Evolutionary conservation across 164 flowering plant genomes (phyloP), one percentile per base, ranked within the genome.

Genomic region (Amborella trichopoda): DNA sequence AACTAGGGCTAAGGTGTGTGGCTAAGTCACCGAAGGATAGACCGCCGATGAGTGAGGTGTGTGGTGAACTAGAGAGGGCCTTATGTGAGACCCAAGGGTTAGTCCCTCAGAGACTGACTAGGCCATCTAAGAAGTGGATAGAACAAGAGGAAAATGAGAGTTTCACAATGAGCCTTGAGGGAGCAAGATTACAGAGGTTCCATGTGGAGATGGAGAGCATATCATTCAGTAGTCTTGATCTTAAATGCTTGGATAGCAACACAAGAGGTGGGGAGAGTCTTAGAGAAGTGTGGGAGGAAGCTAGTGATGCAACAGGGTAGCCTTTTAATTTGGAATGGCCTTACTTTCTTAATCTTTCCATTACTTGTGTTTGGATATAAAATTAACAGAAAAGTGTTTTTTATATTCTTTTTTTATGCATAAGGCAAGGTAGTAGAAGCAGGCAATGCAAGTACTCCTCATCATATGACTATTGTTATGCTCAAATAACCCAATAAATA

Each of bases 1-100:
- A 64, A 50, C 54, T 81, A 24, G 85, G 68, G 12, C 65, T 78
- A 1, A 61, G 62, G 66, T 81, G 90, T 33, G 73, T 59, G 5
- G 75, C 49, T 11, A 56, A 71, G 55, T 42, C 30, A 1, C 90
- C 90, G 0, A 73, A 71, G 55, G 52, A 72, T 3, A 67, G 90
- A 8, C 85, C 90, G 1, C 74, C 83, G 11, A 81, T 81, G 90
- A 50, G 74, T 17, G 68, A 72, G 39, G 79, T 78, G 46, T 67
- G 67, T 70, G 65, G 64, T 56, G 79, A 78, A 48, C 65, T 78
- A 9, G 81, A 78, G 52, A 66, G 64, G 21, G 78, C 76, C 4
- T 65, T 81, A 9, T 19, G 48, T 47, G 28, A 44, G 2, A 65
- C 52, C 1, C 68, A 69, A 13, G 42, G 26, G 28, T 49, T 44